Conservation (phyloP, 805 yeast species). For the Candida mattraensis region DNA sequence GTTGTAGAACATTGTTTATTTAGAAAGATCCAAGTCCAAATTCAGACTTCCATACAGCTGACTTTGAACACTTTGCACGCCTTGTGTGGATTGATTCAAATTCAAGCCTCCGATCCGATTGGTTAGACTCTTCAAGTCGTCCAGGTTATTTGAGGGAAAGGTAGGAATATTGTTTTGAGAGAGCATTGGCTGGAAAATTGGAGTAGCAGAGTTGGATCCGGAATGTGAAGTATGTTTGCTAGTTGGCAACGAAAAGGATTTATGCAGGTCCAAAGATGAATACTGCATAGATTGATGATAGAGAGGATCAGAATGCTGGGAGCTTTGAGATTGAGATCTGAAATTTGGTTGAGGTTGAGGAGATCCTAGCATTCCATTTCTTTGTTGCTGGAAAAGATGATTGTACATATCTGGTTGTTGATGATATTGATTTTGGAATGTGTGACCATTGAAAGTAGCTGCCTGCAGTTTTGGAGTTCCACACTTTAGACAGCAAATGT, state of each 20-base stretch:
- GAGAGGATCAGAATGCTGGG: slow-evolving; percentile 5
- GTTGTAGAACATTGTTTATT: no score
- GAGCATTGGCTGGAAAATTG: slow-evolving; percentile 21
- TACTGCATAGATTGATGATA: slow-evolving; percentile 4
- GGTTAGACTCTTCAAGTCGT: slow-evolving; percentile 19
- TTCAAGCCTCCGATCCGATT: slow-evolving; percentile 24
- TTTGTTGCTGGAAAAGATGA: slow-evolving; percentile 3
- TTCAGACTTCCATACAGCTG: slow-evolving; percentile 5
- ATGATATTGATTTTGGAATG: slow-evolving; percentile 1
- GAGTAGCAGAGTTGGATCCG: slow-evolving; percentile 16
- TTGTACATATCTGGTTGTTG: slow-evolving; percentile 5
- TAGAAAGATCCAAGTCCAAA: slow-evolving; percentile 6
- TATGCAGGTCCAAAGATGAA: slow-evolving; percentile 16
- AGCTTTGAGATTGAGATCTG: slow-evolving; percentile 10
- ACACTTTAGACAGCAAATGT: slow-evolving; percentile 82
- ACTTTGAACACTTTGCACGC: not conserved
- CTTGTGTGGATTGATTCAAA: slow-evolving; percentile 13
- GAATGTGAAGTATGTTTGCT: slow-evolving; percentile 17
- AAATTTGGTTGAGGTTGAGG: slow-evolving; percentile 13
- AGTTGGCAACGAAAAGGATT: slow-evolving; percentile 14
- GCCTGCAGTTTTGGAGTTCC: slow-evolving; percentile 60
- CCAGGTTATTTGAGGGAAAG: slow-evolving; percentile 11
- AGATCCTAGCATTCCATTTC: slow-evolving; percentile 2
- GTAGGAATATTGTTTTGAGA: slow-evolving; percentile 16
- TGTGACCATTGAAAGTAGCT: slow-evolving; percentile 4